Evolutionary conservation across 2,329 filamentous ascomycete genomes (phyloP).

Genomic region (Aspergillus clavatus): DNA sequence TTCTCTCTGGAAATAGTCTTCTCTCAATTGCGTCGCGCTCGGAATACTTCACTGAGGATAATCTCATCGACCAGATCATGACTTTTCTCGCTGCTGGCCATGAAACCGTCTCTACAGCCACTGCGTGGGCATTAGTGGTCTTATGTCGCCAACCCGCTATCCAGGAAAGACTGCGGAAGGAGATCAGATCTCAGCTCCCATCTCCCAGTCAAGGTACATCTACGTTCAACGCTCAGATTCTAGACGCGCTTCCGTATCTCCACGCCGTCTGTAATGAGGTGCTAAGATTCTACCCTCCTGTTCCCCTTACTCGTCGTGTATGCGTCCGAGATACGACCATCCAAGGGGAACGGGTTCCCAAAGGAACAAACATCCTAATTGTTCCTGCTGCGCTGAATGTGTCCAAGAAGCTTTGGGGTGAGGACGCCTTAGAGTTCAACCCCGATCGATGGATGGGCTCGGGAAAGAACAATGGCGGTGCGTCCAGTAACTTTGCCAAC

Average conservation of each 20-base stretch:
- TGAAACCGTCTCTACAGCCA: conserved; percentile 69
- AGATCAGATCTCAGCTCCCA: conserved; percentile 61
- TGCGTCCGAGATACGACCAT: conserved; percentile 63
- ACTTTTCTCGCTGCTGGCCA: conserved; percentile 81
- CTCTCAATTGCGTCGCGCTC: conserved; percentile 73
- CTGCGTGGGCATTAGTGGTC: conserved; percentile 71
- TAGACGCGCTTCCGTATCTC: conserved; percentile 73
- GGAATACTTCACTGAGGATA: conserved; percentile 69
- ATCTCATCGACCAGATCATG: conserved; percentile 85
- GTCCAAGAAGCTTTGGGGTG: conserved; percentile 66
- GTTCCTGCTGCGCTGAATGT: conserved; percentile 65
- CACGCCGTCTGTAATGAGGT: conserved; percentile 74
- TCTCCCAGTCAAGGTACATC: conserved; percentile 59
- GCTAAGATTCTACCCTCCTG: conserved; percentile 67
- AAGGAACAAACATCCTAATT: conserved; percentile 65
- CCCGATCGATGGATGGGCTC: conserved; percentile 68
- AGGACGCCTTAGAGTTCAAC: conserved; percentile 68
- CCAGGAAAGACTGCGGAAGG: conserved; percentile 62
- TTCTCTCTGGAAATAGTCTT: conserved; percentile 59
- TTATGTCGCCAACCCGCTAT: conserved; percentile 62
- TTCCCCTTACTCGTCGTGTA: conserved; percentile 65
- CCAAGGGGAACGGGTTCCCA: conserved; percentile 59
- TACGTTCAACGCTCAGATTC: conserved; percentile 49
- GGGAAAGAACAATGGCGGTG: conserved; percentile 61
- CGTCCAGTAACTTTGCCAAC: conserved; percentile 69